phyloP scores from a whole-genome alignment of 306 rosid species.

The Vicia faba region DNA sequence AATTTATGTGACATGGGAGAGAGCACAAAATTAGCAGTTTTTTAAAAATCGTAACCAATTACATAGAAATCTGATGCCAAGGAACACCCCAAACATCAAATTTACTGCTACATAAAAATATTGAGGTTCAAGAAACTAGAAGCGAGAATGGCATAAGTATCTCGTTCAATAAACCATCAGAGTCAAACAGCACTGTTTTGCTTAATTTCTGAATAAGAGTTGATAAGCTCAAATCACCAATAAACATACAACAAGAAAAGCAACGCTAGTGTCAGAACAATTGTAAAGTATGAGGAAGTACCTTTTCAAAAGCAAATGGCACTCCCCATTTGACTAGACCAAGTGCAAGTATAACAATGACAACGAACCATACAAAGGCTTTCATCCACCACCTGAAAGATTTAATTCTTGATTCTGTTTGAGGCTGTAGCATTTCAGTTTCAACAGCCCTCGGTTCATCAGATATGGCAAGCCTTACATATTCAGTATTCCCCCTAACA shows the following conservation, averaged over 20 bases:
- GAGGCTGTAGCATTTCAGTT: constrained; percentile 59
- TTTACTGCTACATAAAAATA: not conserved
- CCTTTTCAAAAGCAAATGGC: constrained; percentile 88
- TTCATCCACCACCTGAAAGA: constrained; percentile 78
- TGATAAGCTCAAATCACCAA: constrained; percentile 18
- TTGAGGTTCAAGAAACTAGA: constrained; percentile 14
- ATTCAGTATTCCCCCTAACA: constrained; percentile 71
- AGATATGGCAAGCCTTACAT: constrained; percentile 75
- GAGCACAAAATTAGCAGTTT: constrained; percentile 14
- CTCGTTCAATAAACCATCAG: not conserved
- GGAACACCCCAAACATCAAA: constrained; percentile 9
- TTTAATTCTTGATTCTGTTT: constrained; percentile 49
- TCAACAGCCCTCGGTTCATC: constrained; percentile 59
- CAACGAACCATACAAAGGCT: constrained; percentile 53
- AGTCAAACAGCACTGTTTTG: constrained; percentile 10
- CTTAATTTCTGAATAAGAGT: constrained; percentile 25
- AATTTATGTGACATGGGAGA: constrained; percentile 14
- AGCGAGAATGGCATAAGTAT: not conserved
- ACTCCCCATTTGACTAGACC: constrained; percentile 75
- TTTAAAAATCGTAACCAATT: constrained; percentile 18
- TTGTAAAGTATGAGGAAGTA: constrained; percentile 39
- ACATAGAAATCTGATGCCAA: constrained; percentile 21
- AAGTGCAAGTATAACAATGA: constrained; percentile 46
- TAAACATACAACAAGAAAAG: constrained; percentile 30
- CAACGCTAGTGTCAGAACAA: constrained; percentile 10